Evolutionary conservation across 495 filamentous ascomycete species (phyloP).

Genomic region (Penicillium coprophilum): DNA sequence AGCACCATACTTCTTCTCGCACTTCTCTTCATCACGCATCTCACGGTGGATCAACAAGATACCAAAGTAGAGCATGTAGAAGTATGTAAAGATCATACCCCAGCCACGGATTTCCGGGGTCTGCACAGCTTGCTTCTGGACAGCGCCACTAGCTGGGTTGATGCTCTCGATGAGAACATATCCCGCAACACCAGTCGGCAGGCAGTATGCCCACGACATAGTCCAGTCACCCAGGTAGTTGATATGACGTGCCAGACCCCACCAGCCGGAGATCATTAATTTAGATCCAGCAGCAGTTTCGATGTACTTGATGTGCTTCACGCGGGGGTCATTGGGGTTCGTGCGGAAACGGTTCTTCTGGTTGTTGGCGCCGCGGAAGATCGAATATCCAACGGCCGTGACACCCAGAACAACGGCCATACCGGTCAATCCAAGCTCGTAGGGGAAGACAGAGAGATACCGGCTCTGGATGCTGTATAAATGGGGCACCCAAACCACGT

Average conservation of each 20-base stretch:
- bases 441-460: conserved; percentile 84
- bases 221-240: conserved; percentile 99
- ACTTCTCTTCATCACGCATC: conserved; percentile 89
- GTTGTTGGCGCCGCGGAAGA: conserved; percentile 89
- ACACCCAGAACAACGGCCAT: conserved; percentile 62
- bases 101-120: conserved; percentile 69
- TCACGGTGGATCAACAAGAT: conserved; percentile 89
- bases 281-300: conserved; percentile 79
- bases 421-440: conserved; percentile 67
- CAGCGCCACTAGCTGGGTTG: conserved; percentile 50
- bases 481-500: conserved; percentile 92
- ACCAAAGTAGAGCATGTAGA: conserved; percentile 92
- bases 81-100: conserved; percentile 90
- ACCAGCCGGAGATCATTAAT: conserved; percentile 88
- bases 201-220: conserved; percentile 86
- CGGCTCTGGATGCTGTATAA: conserved; percentile 80
- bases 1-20: conserved; percentile 83
- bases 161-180: conserved; percentile 58
- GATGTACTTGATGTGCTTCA: conserved; percentile 82
- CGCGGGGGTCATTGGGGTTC: conserved; percentile 76
- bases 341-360: conserved; percentile 94
- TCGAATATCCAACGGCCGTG: conserved; percentile 70
- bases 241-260: conserved; percentile 89
- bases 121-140: conserved; percentile 60
- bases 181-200: conserved; percentile 86